These are phyloP conservation scores for Moniliella sp. DNA, from an alignment of 1,284 basidiomycete species.

Conservation along the genomic window DNA sequence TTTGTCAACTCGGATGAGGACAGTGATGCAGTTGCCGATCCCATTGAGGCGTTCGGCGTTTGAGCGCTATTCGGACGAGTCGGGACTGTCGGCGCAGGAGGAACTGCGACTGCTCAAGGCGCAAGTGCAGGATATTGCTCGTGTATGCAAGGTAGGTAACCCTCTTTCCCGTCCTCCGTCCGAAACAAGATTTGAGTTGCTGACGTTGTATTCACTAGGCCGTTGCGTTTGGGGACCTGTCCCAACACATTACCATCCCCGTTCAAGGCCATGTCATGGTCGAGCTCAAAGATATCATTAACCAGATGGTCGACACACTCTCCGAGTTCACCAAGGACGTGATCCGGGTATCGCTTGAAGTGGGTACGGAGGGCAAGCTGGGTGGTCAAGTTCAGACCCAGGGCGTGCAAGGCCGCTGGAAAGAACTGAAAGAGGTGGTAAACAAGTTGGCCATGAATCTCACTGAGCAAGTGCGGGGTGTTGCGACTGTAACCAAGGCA, in stretches of 20 bases:
- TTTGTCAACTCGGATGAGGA: no score
- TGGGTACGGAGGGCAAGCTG: conserved; percentile 36
- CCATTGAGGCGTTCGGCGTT: conserved; percentile 29
- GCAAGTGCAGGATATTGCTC: conserved; percentile 68
- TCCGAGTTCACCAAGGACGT: conserved; percentile 82
- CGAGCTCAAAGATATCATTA: conserved; percentile 91
- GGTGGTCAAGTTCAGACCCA: conserved; percentile 33
- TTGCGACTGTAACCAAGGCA: conserved; percentile 88
- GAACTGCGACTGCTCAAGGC: conserved; percentile 65
- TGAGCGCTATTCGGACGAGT: conserved; percentile 25
- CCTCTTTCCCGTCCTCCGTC: no score
- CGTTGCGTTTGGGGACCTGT: conserved; percentile 76
- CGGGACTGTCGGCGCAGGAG: conserved; percentile 43
- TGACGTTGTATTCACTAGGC: no score
- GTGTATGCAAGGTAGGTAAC: conserved; percentile 70
- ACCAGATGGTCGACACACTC: conserved; percentile 68
- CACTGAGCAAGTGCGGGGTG: conserved; percentile 79
- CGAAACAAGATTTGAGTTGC: no score
- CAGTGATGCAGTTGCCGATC: no score
- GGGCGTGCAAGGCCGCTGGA: conserved; percentile 34
- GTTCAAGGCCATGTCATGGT: conserved; percentile 93
- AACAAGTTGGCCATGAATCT: conserved; percentile 38
- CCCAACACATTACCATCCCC: conserved; percentile 83
- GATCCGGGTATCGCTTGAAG: conserved; percentile 77
- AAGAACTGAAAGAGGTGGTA: conserved; percentile 34